A percentile compares a stretch with the other conserved stretches of the same genome.
phyloP scores from a whole-genome alignment of 73 alveolate genomes.

The Paramecium sonneborni region DNA sequence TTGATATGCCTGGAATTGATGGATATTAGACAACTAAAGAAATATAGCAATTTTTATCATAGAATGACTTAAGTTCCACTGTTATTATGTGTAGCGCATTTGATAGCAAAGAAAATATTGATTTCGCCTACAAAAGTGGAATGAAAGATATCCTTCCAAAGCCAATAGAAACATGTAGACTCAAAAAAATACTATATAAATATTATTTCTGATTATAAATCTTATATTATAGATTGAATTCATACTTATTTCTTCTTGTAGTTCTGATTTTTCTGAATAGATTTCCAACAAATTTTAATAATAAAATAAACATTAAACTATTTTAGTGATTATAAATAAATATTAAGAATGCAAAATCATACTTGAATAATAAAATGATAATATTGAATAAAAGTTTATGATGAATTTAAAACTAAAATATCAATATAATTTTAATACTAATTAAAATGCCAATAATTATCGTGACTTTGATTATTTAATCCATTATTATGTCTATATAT shows the following conservation, averaged over 20 bases:
- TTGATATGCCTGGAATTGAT: slow-evolving; percentile 43
- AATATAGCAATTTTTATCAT: not conserved
- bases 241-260: no score
- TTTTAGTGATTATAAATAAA: no score
- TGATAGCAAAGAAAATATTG: not conserved
- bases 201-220: not conserved
- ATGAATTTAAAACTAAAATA: no score
- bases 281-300: no score
- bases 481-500: not conserved
- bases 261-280: no score
- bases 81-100: slow-evolving; percentile 3
- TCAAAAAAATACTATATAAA: not conserved
- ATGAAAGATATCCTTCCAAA: not conserved
- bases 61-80: not conserved
- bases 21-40: slow-evolving; percentile 32
- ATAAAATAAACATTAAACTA: no score
- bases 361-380: no score
- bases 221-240: not conserved
- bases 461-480: not conserved
- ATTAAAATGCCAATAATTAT: not conserved
- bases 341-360: no score
- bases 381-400: no score
- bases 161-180: not conserved
- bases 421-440: not conserved
- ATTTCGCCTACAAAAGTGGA: not conserved